Percentiles rank a stretch among this genome's conserved stretches.
Conservation (phyloP, 345 rosid species). For the Lepidium africanum region DNA sequence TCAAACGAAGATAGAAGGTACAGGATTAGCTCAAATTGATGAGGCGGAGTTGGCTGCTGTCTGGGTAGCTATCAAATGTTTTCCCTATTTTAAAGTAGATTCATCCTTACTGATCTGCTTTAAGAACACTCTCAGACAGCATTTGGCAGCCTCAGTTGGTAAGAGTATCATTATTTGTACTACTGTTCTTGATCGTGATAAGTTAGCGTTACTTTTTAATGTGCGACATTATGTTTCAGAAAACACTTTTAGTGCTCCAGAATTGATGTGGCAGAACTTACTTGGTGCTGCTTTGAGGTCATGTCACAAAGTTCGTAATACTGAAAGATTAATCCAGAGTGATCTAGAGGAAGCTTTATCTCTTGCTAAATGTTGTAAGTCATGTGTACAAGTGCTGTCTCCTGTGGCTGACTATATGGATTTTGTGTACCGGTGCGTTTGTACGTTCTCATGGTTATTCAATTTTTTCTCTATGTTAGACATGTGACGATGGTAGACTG, state of each 20-base stretch:
- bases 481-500: neutral
- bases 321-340: conserved; percentile 21
- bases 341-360: conserved; percentile 43
- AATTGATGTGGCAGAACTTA: conserved; percentile 57
- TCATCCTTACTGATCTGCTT: conserved; percentile 39
- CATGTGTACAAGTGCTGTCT: conserved; percentile 57
- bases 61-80: conserved; percentile 61
- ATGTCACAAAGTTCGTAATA: conserved; percentile 21
- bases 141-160: conserved; percentile 42
- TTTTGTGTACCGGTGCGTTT: conserved; percentile 47
- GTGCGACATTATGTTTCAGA: conserved; percentile 30
- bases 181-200: no score
- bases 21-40: conserved; percentile 25
- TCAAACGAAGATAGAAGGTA: conserved; percentile 22
- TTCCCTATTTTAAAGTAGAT: conserved; percentile 36
- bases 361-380: conserved; percentile 49
- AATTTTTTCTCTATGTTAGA: neutral
- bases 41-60: conserved; percentile 43
- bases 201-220: neutral
- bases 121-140: conserved; percentile 40
- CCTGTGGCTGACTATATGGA: conserved; percentile 74
- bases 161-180: neutral
- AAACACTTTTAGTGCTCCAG: conserved; percentile 38
- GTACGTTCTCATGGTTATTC: neutral
- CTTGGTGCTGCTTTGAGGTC: conserved; percentile 59